Evolutionary conservation across 1,284 basidiomycete species (phyloP).

Genomic region (Nidula niveotomentosa): DNA sequence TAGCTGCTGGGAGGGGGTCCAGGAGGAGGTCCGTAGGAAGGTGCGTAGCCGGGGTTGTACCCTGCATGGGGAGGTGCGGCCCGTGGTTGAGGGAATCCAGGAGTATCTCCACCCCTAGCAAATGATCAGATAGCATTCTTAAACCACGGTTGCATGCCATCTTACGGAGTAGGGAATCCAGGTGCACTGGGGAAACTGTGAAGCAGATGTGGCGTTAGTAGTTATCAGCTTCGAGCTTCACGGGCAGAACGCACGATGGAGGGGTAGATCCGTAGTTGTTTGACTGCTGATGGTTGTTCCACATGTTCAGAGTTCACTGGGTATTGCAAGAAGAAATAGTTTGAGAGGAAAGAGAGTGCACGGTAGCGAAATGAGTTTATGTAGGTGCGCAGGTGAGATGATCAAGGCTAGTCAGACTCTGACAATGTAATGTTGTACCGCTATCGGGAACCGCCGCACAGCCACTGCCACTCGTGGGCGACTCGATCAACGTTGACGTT

Average conservation of each 20-base stretch:
- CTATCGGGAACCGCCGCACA: no score
- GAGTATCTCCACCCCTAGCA: constrained; percentile 9
- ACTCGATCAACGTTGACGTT: no score
- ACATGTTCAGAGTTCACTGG: constrained; percentile 1
- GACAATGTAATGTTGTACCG: no score
- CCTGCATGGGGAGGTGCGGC: constrained; percentile 14
- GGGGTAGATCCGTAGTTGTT: not conserved
- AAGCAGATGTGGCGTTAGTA: constrained; percentile 7
- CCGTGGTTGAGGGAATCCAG: constrained; percentile 13
- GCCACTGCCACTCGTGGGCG: no score
- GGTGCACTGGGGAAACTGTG: constrained; percentile 23
- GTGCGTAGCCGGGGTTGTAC: constrained; percentile 30
- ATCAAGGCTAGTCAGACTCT: no score
- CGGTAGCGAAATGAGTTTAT: no score
- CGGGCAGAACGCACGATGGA: not conserved
- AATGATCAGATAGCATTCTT: constrained; percentile 3
- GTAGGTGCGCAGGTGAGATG: no score
- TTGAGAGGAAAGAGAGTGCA: no score
- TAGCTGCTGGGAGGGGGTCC: constrained; percentile 25
- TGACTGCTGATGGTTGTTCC: constrained; percentile 1
- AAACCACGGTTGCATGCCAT: no score
- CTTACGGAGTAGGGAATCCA: constrained; percentile 9
- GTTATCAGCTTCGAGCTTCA: not conserved
- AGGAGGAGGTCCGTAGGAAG: constrained; percentile 28
- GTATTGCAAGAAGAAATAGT: no score